Evolutionary conservation across 495 filamentous ascomycete genomes (phyloP), one percentile per base, ranked within the genome.

Genomic region (Aspergillus affinis): DNA sequence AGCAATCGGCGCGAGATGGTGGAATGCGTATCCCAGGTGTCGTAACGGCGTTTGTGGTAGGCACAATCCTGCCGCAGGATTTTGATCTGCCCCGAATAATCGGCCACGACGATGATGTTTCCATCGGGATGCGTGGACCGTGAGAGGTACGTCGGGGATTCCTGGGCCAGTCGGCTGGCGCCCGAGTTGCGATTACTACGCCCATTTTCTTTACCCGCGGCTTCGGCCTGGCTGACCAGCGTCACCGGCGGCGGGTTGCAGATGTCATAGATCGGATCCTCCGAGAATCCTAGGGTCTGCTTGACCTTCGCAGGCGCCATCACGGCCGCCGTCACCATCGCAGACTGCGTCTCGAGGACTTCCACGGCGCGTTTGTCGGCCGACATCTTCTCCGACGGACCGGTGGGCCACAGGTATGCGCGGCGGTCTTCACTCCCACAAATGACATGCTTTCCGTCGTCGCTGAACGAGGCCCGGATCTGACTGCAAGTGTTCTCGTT

Each of bases 61-160:
- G 94, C 94, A 65, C 93, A 98, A 73, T 97, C 93, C 72, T 97
- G 93, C 6, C 94, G 86, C 67, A 97, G 96, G 4, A 97, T 86
- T 70, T 97, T 96, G 72, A 99, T 95, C 46, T 84, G 82, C 54
- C 94, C 94, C 8, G 84, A 83, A 64, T 91, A 92, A 67, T 97
- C 93, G 15, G 94, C 91, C 0, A 92, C 92, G 57, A 98, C 85
- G 57, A 99, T 88, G 64, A 99, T 97, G 65, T 97, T 90, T 29
- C 94, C 94, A 61, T 88, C 89, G 6, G 79, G 81, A 69, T 99
- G 95, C 18, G 76, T 80, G 15, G 85, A 87, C 4, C 93, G 84
- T 7, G 88, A 79, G 20, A 94, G 74, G 67, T 93, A 96, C 4
- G 85, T 82, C 0, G 88, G 87, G 10, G 83, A 84, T 60, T 86